A percentile compares a stretch with the other conserved stretches of the same genome.
Evolutionary conservation across 768 basidiomycete species (phyloP).

Genomic region (Symmetrospora coprosmae): DNA sequence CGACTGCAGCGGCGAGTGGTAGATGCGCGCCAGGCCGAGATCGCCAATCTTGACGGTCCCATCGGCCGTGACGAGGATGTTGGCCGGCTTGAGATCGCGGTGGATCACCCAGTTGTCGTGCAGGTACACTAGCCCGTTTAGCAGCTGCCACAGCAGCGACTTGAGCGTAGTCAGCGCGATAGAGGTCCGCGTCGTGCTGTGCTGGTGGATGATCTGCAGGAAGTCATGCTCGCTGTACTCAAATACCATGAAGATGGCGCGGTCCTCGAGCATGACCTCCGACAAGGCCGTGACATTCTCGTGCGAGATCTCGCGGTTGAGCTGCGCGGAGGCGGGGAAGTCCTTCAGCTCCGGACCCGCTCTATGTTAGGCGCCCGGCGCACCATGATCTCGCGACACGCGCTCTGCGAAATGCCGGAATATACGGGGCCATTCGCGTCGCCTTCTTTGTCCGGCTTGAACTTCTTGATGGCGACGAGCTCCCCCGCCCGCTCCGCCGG

Average conservation of each 20-base stretch:
- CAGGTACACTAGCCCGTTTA: constrained; percentile 86
- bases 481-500: constrained; percentile 28
- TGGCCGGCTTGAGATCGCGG: constrained; percentile 94
- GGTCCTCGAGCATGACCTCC: constrained; percentile 93
- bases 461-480: constrained; percentile 89
- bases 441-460: constrained; percentile 99
- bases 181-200: constrained; percentile 68
- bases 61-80: constrained; percentile 78
- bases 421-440: constrained; percentile 65
- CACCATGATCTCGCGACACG: constrained; percentile 89
- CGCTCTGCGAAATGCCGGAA: constrained; percentile 95
- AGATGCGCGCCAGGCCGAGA: constrained; percentile 78
- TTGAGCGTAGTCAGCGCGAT: constrained; percentile 72
- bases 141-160: constrained; percentile 79
- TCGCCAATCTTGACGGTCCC: constrained; percentile 98
- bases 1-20: constrained; percentile 78
- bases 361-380: constrained; percentile 38
- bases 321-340: constrained; percentile 41
- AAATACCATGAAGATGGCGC: constrained; percentile 98
- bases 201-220: constrained; percentile 98
- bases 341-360: too few species aligned
- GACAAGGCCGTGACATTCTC: constrained; percentile 80
- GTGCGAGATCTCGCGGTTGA: constrained; percentile 78
- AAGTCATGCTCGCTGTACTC: constrained; percentile 99
- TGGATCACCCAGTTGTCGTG: constrained; percentile 91